phyloP scores from a whole-genome alignment of 805 yeast genomes.

The Wickerhamomyces queroliae region DNA sequence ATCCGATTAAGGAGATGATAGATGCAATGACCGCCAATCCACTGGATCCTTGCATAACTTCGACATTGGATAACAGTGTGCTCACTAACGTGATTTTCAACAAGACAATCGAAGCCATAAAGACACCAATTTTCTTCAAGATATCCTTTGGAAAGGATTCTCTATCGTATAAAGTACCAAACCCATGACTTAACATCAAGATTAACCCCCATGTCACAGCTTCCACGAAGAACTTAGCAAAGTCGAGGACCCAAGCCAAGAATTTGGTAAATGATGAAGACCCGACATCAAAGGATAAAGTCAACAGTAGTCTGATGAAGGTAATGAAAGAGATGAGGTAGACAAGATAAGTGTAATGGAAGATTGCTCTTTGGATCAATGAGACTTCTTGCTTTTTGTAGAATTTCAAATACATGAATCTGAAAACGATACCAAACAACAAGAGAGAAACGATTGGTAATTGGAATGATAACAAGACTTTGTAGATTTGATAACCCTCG shows the following conservation, averaged over 20 bases:
- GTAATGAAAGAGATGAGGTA: not conserved
- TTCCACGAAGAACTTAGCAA: not conserved
- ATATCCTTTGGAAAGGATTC: not conserved
- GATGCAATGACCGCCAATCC: not conserved
- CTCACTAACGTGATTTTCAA: not conserved
- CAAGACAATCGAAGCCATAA: not conserved
- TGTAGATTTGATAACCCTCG: not conserved
- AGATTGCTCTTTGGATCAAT: not conserved
- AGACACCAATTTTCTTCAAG: not conserved
- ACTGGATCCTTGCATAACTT: not conserved
- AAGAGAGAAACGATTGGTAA: not conserved
- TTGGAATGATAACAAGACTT: not conserved
- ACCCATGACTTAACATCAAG: not conserved
- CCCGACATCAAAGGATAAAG: not conserved
- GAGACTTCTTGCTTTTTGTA: not conserved
- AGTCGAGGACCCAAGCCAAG: not conserved
- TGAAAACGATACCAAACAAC: not conserved
- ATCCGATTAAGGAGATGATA: not conserved
- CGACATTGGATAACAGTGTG: not conserved
- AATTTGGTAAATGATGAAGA: no score
- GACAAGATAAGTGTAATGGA: not conserved
- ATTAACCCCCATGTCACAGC: not conserved
- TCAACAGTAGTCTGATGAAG: not conserved
- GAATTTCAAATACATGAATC: not conserved
- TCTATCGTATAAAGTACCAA: constrained; percentile 1